phyloP scores from a whole-genome alignment of 2,329 filamentous ascomycete species.

The Blumeriella jaapii region DNA sequence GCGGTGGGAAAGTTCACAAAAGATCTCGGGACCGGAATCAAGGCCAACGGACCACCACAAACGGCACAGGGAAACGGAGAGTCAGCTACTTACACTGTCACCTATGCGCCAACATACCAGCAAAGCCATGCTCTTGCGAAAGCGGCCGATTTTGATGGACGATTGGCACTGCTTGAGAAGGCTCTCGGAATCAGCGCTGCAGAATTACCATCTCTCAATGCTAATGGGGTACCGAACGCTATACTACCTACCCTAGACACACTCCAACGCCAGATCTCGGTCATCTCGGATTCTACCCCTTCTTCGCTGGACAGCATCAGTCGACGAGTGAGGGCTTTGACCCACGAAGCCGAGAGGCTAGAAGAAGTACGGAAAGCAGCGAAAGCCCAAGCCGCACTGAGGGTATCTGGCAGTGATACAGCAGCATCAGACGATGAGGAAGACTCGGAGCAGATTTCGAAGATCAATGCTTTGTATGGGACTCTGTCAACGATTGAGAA shows the following conservation, averaged over 20 bases:
- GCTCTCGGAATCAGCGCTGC: slow-evolving; percentile 67
- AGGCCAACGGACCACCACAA: slow-evolving; percentile 20
- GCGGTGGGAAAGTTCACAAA: slow-evolving; percentile 22
- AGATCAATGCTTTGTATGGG: slow-evolving; percentile 85
- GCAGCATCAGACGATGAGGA: slow-evolving; percentile 36
- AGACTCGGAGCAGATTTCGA: slow-evolving; percentile 63
- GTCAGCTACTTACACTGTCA: slow-evolving; percentile 48
- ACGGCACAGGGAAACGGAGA: slow-evolving; percentile 18
- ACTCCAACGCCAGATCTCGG: slow-evolving; percentile 69
- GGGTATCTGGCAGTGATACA: slow-evolving; percentile 28
- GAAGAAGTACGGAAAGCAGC: slow-evolving; percentile 53
- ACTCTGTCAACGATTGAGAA: slow-evolving; percentile 81
- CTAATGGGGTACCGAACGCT: slow-evolving; percentile 48
- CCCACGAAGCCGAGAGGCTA: slow-evolving; percentile 60
- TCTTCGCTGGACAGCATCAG: slow-evolving; percentile 63
- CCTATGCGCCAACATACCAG: slow-evolving; percentile 52
- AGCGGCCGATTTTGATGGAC: slow-evolving; percentile 77
- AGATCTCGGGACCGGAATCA: slow-evolving; percentile 22
- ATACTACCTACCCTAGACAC: slow-evolving; percentile 73
- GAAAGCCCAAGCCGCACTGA: slow-evolving; percentile 48
- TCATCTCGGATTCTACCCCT: slow-evolving; percentile 61
- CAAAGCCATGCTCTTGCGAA: slow-evolving; percentile 63
- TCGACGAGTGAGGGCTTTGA: slow-evolving; percentile 57
- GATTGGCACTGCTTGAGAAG: slow-evolving; percentile 68
- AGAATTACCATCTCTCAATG: slow-evolving; percentile 49